Percentiles rank a stretch among this genome's conserved stretches.
Evolutionary conservation across 768 basidiomycete genomes (phyloP).

Genomic region (Suillus paluster): DNA sequence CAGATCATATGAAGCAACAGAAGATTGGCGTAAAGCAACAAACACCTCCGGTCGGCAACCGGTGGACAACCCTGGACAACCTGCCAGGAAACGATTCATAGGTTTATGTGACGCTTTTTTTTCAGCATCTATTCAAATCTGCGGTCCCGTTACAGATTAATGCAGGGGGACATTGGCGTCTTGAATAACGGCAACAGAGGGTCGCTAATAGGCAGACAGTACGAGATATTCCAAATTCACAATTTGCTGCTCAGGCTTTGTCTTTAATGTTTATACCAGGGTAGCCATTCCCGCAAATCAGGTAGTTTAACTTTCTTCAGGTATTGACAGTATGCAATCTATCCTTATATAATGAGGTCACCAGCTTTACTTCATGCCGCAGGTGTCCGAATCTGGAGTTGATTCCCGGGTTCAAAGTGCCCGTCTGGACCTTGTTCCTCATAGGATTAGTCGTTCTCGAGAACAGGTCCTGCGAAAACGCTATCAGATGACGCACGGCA

Average conservation of each 20-base stretch:
- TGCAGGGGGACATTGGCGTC: constrained; percentile 23
- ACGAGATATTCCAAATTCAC: constrained; percentile 27
- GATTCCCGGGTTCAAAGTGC: constrained; percentile 23
- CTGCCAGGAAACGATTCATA: constrained; percentile 25
- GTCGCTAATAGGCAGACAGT: constrained; percentile 17
- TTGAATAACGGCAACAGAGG: constrained; percentile 28
- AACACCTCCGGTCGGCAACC: constrained; percentile 21
- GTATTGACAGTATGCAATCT: constrained; percentile 22
- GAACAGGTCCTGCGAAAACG: constrained; percentile 37
- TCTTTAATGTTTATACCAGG: constrained; percentile 28
- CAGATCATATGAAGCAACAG: constrained; percentile 13
- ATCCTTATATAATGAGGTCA: constrained; percentile 31
- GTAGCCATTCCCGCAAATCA: constrained; percentile 28
- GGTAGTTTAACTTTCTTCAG: constrained; percentile 27
- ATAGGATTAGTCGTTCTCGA: constrained; percentile 42
- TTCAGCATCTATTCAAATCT: constrained; percentile 15
- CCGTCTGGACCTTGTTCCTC: constrained; percentile 25
- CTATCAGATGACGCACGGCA: constrained; percentile 42
- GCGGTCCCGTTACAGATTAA: constrained; percentile 39
- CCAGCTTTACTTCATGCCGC: constrained; percentile 22
- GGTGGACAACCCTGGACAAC: background rate
- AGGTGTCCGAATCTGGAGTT: constrained; percentile 24
- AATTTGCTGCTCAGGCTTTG: constrained; percentile 17
- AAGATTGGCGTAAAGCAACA: constrained; percentile 14
- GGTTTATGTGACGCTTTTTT: constrained; percentile 31